Evolutionary conservation across 2,329 filamentous ascomycete genomes (phyloP), one percentile per base, ranked within the genome.

Genomic region (Cryphonectria nitschkei): DNA sequence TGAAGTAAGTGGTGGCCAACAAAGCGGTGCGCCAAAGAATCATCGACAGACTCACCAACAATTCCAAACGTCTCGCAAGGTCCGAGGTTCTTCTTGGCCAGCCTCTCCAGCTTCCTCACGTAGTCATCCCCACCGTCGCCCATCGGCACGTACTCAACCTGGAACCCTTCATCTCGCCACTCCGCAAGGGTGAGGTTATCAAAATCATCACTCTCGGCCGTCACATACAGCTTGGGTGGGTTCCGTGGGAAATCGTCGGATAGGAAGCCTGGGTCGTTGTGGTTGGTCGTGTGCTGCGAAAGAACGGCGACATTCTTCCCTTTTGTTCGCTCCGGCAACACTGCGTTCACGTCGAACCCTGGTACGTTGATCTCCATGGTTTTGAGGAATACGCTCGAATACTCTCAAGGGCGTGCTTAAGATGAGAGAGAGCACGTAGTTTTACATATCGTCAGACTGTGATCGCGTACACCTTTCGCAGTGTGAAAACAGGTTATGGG

Each of bases 1-100:
- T 3, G 11, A 39, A 39, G 11, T 39, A 9, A 9, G 8, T 26
- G 26, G 26, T 26, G 26, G 26, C 26, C 26, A 39, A 41, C 32
- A 16, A 34, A 41, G 4, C 8, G 9, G 11, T 3, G 3, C 14
- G 1, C 37, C 19, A 64, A 13, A 46, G n/a, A 26, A 11, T 39
- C 2, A 64, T 9, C 13, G 11, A 52, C 81, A 4, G 11, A 52
- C 81, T 70, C 65, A 82, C 81, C 82, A 2, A 85, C 69, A 19
- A 85, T 82, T 1, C 82, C 83, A 63, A 80, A 85, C 0, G 80
- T 82, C 52, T 84, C 80, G 54, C 83, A 84, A 0, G 83, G 82
- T 0, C 77, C 81, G 41, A 82, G 70, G 1, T 80, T 75, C 8
- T 76, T 74, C 29, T 74, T 78, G 54, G 77, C 78, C 52, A 84